Base-by-base conservation (phyloP, 2,329 filamentous ascomycete species). In the Tolypocladium ophioglossoides region DNA sequence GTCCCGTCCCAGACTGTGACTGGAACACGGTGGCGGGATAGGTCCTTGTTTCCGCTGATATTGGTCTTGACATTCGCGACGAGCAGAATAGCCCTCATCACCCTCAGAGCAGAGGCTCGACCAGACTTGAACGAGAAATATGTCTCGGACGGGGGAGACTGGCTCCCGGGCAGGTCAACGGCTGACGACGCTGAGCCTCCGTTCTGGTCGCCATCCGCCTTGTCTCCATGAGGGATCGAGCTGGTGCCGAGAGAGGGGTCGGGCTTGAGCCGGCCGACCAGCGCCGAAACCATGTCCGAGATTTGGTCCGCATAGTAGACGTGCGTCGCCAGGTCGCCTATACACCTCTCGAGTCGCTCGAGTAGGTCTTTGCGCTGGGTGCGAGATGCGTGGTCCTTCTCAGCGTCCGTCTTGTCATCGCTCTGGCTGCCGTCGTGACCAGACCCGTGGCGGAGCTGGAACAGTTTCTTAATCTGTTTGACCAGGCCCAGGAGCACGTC, bases 241-340 rank as follows among this genome's bases (percentile, higher is more conserved):
- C 68, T 74, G 10, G 68, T 68, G 59, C 74, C 78, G 20, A 68
- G 62, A 2, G 72, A 70, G 39, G 70, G 72, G 2, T 73, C 68
- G 3, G 91, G 89, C 68, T 88, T 94, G 34, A 97, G 77, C 22
- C 90, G 85, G 34, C 81, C 74, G 18, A 97, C 73, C 47, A 97
- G 85, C 0, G 89, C 84, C 22, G 84, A 80, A 52, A 96, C 84
- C 90, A 97, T 96, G 69, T 99, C 94, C 1, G 88, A 85, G 54
- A 97, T 89, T 69, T 99, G 94, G 62, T 97, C 92, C 2, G 89
- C 89, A 67, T 99, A 99, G 74, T 99, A 99, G 35, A 96, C 85
- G 65, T 99, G 94, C 0, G 89, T 96, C 2, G 91, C 91, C 32
- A 99, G 75, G 66, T 91, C 84, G n/a, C 90, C 90, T 57, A 96